phyloP scores from a whole-genome alignment of 305 asterid species.

The Solanum hybrid region DNA sequence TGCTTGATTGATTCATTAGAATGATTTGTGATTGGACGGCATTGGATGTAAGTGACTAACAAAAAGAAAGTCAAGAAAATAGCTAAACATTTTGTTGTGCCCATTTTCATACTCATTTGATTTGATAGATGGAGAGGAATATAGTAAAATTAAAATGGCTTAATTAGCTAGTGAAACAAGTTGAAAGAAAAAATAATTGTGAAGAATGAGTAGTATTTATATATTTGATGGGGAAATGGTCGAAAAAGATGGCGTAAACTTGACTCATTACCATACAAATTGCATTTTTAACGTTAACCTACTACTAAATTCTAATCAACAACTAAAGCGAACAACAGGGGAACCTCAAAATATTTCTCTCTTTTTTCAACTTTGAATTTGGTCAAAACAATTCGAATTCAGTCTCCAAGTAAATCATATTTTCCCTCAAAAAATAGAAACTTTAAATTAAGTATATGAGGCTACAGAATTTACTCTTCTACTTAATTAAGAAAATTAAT shows the following conservation, averaged over 20 bases:
- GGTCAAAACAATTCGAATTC: not conserved
- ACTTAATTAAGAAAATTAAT: no score
- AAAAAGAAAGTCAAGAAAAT: conserved; percentile 6
- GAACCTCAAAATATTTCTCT: not conserved
- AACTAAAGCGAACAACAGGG: not conserved
- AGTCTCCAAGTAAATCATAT: not conserved
- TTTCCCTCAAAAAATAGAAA: no score
- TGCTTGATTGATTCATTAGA: not conserved
- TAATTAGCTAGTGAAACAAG: not conserved
- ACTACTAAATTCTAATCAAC: not conserved
- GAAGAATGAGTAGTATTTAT: not conserved
- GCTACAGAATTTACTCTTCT: not conserved
- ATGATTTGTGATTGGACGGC: not conserved
- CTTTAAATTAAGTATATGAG: not conserved
- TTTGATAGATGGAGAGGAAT: not conserved
- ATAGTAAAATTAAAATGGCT: not conserved
- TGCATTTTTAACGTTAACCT: not conserved
- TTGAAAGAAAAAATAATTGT: not conserved
- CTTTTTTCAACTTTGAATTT: not conserved
- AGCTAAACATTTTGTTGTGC: not conserved
- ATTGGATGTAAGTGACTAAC: conserved; percentile 4
- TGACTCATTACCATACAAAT: not conserved
- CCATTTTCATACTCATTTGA: not conserved
- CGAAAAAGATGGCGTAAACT: not conserved
- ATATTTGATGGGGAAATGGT: not conserved